Evolutionary conservation across 2,329 filamentous ascomycete genomes (phyloP).

Genomic region (Didymella sp.): DNA sequence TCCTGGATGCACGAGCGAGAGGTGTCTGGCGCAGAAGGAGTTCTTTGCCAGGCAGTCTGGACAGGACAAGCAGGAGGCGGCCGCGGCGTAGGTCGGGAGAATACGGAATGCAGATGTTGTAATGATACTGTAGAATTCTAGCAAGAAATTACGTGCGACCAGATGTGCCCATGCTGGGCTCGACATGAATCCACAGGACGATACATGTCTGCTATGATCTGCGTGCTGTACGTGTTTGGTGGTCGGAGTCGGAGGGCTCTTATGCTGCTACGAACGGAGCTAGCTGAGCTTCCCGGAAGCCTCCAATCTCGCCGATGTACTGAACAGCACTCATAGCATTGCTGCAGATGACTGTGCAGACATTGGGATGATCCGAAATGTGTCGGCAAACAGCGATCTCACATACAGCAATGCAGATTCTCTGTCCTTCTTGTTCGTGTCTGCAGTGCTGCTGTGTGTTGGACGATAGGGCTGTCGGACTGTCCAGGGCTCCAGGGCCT

Average conservation of each 20-base stretch:
- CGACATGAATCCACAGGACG: neutral
- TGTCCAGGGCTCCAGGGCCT: neutral
- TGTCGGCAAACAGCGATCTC: neutral
- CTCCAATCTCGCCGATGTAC: neutral
- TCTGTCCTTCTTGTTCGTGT: neutral
- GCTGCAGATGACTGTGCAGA: neutral
- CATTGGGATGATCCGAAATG: neutral
- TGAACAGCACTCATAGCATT: neutral
- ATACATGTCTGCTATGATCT: neutral
- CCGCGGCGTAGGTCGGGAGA: slow-evolving; percentile 18
- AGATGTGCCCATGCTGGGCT: neutral
- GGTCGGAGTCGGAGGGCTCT: neutral
- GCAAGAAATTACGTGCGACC: neutral
- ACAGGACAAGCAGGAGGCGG: slow-evolving; percentile 28
- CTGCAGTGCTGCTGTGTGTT: too few relatives aligned
- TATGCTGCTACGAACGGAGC: neutral
- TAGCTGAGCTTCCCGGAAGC: neutral
- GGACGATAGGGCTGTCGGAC: slow-evolving; percentile 3
- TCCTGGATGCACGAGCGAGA: slow-evolving; percentile 89
- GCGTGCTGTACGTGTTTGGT: neutral
- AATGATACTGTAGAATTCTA: slow-evolving; percentile 16
- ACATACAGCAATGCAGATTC: neutral
- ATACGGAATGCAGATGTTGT: slow-evolving; percentile 16
- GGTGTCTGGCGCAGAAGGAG: slow-evolving; percentile 78
- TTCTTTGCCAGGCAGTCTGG: slow-evolving; percentile 63